These are phyloP conservation scores for Teunomyces aglyptinius DNA, from an alignment of 805 yeast species.

Conservation along the genomic window DNA sequence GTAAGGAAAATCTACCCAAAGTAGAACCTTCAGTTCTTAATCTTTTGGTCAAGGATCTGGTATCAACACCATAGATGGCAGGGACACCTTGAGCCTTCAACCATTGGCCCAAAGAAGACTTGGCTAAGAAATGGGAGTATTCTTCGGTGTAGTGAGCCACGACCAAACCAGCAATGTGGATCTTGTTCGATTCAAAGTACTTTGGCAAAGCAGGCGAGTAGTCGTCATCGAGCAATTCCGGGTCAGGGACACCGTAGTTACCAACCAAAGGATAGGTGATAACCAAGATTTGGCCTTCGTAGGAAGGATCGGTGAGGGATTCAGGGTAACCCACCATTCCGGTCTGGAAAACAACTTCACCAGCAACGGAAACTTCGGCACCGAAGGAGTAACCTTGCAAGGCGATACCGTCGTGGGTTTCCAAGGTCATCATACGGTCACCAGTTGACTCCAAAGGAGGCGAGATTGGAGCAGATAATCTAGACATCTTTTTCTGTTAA, in stretches of 20 bases:
- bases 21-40: slow-evolving; percentile 92
- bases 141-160: slow-evolving; percentile 97
- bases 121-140: slow-evolving; percentile 90
- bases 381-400: slow-evolving; percentile 97
- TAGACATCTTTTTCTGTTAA: slow-evolving; percentile 10
- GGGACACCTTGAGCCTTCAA: slow-evolving; percentile 88
- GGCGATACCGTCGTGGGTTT: slow-evolving; percentile 80
- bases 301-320: slow-evolving; percentile 96
- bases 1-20: slow-evolving; percentile 80
- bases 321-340: slow-evolving; percentile 99
- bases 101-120: slow-evolving; percentile 91
- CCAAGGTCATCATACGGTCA: slow-evolving; percentile 82
- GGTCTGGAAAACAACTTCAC: slow-evolving; percentile 98
- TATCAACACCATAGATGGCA: slow-evolving; percentile 96
- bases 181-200: slow-evolving; percentile 87
- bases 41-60: slow-evolving; percentile 90
- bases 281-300: slow-evolving; percentile 95
- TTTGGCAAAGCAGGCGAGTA: slow-evolving; percentile 74
- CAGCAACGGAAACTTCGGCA: slow-evolving; percentile 84
- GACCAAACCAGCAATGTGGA: slow-evolving; percentile 95
- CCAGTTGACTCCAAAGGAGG: slow-evolving; percentile 86
- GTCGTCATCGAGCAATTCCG: slow-evolving; percentile 65
- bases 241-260: slow-evolving; percentile 98
- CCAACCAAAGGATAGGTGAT: slow-evolving; percentile 97
- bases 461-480: slow-evolving; percentile 76